Percentiles rank a stretch among this genome's conserved stretches.
phyloP scores from a whole-genome alignment of 257 asterid species.

The Jacaranda mimosifolia region DNA sequence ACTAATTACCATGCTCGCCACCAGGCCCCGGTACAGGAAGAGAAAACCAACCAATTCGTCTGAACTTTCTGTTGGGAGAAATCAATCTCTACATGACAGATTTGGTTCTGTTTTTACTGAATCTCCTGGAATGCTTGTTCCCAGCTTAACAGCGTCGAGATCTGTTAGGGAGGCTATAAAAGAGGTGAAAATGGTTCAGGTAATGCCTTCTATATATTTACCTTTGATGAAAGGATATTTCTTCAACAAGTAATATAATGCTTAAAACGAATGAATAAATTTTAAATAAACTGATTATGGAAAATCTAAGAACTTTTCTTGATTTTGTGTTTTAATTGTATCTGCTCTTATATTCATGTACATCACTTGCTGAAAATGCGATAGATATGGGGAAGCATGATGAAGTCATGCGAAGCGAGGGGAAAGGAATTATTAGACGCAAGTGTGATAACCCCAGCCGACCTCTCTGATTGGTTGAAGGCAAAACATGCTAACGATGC shows the following conservation, averaged over 20 bases:
- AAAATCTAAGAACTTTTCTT: no score
- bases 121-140: slow-evolving; percentile 69
- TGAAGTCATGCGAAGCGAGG: slow-evolving; percentile 66
- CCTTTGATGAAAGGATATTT: slow-evolving; percentile 3
- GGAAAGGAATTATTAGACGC: slow-evolving; percentile 73
- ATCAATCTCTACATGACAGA: slow-evolving; percentile 53
- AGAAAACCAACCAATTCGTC: slow-evolving; percentile 52
- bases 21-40: slow-evolving; percentile 86
- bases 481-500: slow-evolving; percentile 63
- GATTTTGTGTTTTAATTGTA: no score
- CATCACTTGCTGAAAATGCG: slow-evolving; percentile 9
- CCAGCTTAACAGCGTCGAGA: slow-evolving; percentile 77
- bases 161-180: slow-evolving; percentile 87
- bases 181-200: slow-evolving; percentile 98
- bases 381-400: slow-evolving; percentile 86
- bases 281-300: neutral
- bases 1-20: slow-evolving; percentile 39
- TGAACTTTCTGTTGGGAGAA: slow-evolving; percentile 60
- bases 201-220: slow-evolving; percentile 29
- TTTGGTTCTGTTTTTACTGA: slow-evolving; percentile 53
- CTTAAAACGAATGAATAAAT: slow-evolving; percentile 6
- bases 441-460: slow-evolving; percentile 58
- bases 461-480: slow-evolving; percentile 85
- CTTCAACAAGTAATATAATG: neutral
- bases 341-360: no score